Evolutionary conservation across 495 filamentous ascomycete genomes (phyloP), one percentile per base, ranked within the genome.

Genomic region (Hypoxylon subgilvum): DNA sequence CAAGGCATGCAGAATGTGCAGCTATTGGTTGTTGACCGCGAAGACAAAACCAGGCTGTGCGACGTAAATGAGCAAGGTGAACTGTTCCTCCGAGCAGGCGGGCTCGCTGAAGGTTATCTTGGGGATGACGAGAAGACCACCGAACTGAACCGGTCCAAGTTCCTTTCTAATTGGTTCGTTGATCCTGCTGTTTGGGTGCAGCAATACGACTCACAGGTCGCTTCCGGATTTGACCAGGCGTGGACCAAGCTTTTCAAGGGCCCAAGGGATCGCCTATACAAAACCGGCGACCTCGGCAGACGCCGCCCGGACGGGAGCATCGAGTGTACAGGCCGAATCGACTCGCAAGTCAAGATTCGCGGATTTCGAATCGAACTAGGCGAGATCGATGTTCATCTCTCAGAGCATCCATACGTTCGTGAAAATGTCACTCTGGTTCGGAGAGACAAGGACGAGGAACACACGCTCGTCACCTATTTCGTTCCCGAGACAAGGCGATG

Each of bases 281-380:
- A 88, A 5, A 91, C 84, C 25, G 92, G 91, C 19, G 91, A 96
- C 70, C 75, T 96, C 1, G 92, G n/a, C n/a, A n/a, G 91, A 7
- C 74, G 85, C 12, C 95, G 90, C 57, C 82, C 83, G 31, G 81
- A 84, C 42, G 94, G 92, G 31, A 84, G 87, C 60, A 85, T 89
- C 22, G 87, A 88, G 58, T 88, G 84, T 62, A 81, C 83, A 19
- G 92, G 92, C 14, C 84, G 94, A 42, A 88, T 85, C 7, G 94
- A 98, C 66, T 82, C 90, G 63, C 94, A 97, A 64, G 88, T 96
- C 69, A 97, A 97, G 76, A 96, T 97, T 58, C 87, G 93, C 43
- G 93, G 93, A 4, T 97, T 97, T 78, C 81, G 93, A 44, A 95
- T 97, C 62, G 93, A 97, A 72, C 86, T 97, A 21, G 89, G 89